A percentile compares a stretch with the other conserved stretches of the same genome.
Evolutionary conservation across 805 yeast genomes (phyloP).

Genomic region (Candida glaebosa): DNA sequence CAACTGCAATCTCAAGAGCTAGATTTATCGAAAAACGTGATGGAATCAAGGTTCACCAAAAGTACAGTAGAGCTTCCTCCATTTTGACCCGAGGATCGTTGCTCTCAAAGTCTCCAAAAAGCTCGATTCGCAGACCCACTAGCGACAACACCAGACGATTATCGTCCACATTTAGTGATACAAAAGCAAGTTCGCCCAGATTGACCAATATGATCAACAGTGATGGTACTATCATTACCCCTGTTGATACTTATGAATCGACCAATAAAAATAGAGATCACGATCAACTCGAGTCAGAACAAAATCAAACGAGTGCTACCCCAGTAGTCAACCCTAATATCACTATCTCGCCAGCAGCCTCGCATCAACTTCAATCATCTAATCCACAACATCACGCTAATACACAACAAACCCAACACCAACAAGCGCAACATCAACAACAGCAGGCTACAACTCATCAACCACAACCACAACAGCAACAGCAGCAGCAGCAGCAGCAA

Average conservation of each 20-base stretch:
- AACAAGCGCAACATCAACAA: constrained; percentile 3
- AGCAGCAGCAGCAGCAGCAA: constrained; percentile 12
- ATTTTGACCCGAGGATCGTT: constrained; percentile 7
- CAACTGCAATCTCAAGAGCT: constrained; percentile 59
- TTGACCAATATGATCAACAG: constrained; percentile 41
- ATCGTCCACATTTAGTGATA: constrained; percentile 37
- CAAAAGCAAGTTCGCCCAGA: constrained; percentile 33
- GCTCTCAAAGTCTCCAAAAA: constrained; percentile 2
- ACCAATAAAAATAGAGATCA: constrained; percentile 1
- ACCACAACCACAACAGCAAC: constrained; percentile 5
- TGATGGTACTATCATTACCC: constrained; percentile 43
- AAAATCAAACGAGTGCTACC: constrained; percentile 1
- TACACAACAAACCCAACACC: constrained; percentile 5
- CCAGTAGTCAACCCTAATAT: background rate
- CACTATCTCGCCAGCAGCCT: background rate
- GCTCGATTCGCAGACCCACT: constrained; percentile 14
- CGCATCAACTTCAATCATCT: background rate
- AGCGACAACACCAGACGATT: constrained; percentile 26
- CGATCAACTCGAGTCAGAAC: background rate
- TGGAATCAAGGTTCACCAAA: constrained; percentile 7
- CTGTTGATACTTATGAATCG: constrained; percentile 27
- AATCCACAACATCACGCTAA: background rate
- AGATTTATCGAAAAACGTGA: constrained; percentile 29
- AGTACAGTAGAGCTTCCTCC: constrained; percentile 13
- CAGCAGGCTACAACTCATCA: constrained; percentile 7